These are phyloP conservation scores for Vitis rotundifolia DNA, from an alignment of 164 flowering plant genomes.

Conservation along the genomic window DNA sequence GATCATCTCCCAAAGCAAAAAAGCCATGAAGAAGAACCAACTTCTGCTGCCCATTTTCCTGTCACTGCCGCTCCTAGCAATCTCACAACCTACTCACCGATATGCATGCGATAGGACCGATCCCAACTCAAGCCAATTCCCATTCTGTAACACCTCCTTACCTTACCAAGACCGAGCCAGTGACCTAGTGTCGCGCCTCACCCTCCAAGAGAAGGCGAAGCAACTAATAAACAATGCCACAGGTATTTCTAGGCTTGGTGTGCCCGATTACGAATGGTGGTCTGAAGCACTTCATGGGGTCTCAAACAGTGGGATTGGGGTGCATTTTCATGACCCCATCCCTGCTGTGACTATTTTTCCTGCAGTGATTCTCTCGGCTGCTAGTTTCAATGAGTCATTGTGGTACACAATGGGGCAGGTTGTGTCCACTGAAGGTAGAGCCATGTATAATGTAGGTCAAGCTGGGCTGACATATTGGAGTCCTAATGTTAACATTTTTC, in stretches of 20 bases:
- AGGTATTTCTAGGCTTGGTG: slow-evolving; percentile 46
- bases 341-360: slow-evolving; percentile 78
- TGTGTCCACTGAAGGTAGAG: slow-evolving; percentile 68
- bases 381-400: slow-evolving; percentile 46
- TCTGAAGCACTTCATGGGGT: slow-evolving; percentile 76
- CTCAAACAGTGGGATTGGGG: slow-evolving; percentile 41
- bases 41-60: slow-evolving; percentile 7
- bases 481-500: slow-evolving; percentile 57
- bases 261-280: slow-evolving; percentile 67
- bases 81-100: slow-evolving; percentile 15
- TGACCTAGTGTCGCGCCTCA: slow-evolving; percentile 51
- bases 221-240: slow-evolving; percentile 47
- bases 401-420: slow-evolving; percentile 59
- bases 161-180: slow-evolving; percentile 36
- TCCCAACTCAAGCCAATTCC: slow-evolving; percentile 19
- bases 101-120: slow-evolving; percentile 35
- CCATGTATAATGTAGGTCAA: slow-evolving; percentile 59
- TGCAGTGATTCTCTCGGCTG: slow-evolving; percentile 45
- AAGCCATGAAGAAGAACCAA: background rate
- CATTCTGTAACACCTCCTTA: slow-evolving; percentile 48
- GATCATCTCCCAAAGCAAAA: too few relatives aligned
- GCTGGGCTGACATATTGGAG: slow-evolving; percentile 70
- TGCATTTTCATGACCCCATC: slow-evolving; percentile 39
- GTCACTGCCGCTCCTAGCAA: slow-evolving; percentile 18
- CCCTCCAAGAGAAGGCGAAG: slow-evolving; percentile 50